Base-by-base conservation (phyloP, 371 early-diverging fungal species). In the Syncephalastrum racemosum region DNA sequence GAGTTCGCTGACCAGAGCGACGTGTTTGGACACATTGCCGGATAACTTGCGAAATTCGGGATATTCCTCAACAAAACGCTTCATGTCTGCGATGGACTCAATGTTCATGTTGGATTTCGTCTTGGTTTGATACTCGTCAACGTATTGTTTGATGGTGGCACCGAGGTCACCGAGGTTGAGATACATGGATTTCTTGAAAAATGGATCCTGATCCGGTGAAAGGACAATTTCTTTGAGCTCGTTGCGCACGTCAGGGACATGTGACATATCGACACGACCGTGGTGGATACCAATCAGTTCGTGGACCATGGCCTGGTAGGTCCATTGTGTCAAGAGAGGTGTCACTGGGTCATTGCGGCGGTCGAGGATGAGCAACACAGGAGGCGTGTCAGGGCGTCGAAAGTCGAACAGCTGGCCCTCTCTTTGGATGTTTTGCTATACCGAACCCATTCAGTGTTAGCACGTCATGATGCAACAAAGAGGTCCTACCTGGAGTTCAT, bases 261-360 rank as follows among this genome's bases (percentile, higher is more conserved):
- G 66, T 3, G 91, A 82, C 69, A 98, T 78, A 61, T 94, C 94
- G 0, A 99, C 96, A 41, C 98, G 75, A 31, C 97, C 96, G 68
- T 98, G 95, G 56, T 84, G 81, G 61, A 99, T 97, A 0, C 96
- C 95, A 50, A 99, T 80, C 59, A 97, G 73, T 61, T 99, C 99
- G 70, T 98, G 94, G 3, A 99, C 93, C 96, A 99, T 95, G 4
- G 99, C 94, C 64, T 99, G 99, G 67, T 99, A 99, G 8, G 97
- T 97, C 99, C 99, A 99, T 62, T 96, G 97, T 14, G 89, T 86
- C 20, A 99, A 77, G 15, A 99, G 76, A 1, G 99, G 99, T 0
- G 99, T 99, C 3, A 99, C 89, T 1, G 99, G 94, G 69, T 99
- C 99, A 64, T 94, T 93, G 24, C 90, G 79, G 50, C 99, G 87